Base-by-base conservation (phyloP, 805 yeast genomes). In the Starmerella potacharoeniae region DNA sequence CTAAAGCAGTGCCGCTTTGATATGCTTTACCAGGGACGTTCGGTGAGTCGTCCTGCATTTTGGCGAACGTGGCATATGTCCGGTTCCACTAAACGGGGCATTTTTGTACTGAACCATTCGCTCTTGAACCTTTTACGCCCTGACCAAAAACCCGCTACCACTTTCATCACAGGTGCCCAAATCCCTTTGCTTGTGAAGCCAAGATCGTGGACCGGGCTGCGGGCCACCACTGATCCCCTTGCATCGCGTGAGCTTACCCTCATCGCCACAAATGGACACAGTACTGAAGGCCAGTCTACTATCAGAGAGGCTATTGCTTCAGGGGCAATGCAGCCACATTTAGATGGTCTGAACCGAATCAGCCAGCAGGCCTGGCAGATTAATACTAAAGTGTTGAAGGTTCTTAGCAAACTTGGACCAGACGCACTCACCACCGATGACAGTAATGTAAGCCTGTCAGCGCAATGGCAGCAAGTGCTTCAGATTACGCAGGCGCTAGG, bases 401-500 rank as follows among this genome's bases (percentile, higher is more conserved):
- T 51, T 3, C 4, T 59, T 10, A 17, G 28, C 16, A 13, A 28
- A 6, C 16, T 35, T 29, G 41, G 39, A 3, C 41, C 49, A 3
- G 45, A 28, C 3, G 14, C 13, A 5, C 5, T 8, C 9, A 11
- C 39, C 22, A 33, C 5, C 37, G 8, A 8, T 33, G 17, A 7
- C 37, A 35, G 13, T 2, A n/a, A 41, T 29, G 9, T 33, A 4
- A 37, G 5, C n/a, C 91, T 5, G 75, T 82, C 14, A 7, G 22
- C 31, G 9, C 59, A 52, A 50, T 75, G 83, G 61, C 85, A 86
- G 64, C 88, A 87, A 66, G 87, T 86, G 65, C 70, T 93, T 52
- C 97, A 89, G 68, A 88, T 93, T 64, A 97, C 98, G 0, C 77
- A 97, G 61, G 96, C 95, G 0, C 89, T 84, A 69, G 71, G 84